Evolutionary conservation across 352 stramenopile species (phyloP).

Genomic region (Detonula confervacea): DNA sequence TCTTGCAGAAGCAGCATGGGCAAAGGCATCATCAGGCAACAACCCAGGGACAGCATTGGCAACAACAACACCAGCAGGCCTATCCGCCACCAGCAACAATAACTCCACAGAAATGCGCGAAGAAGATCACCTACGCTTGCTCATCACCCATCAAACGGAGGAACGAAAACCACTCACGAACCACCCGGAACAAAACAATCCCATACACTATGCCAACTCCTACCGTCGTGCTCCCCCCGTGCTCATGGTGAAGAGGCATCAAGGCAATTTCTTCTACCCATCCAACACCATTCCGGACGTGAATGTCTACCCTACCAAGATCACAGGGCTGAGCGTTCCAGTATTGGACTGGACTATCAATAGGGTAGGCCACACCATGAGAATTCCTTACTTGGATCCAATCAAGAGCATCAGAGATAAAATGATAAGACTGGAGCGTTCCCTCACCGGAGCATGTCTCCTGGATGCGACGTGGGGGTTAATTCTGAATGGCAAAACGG

Average conservation of each 20-base stretch:
- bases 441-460: slow-evolving; percentile 56
- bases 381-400: slow-evolving; percentile 49
- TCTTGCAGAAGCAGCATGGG: no score
- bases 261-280: slow-evolving; percentile 34
- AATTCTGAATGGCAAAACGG: slow-evolving; percentile 10
- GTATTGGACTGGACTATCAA: slow-evolving; percentile 23
- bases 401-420: slow-evolving; percentile 63
- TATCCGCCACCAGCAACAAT: background rate
- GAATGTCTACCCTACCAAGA: slow-evolving; percentile 33
- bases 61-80: background rate
- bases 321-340: slow-evolving; percentile 6
- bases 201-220: slow-evolving; percentile 46
- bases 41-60: no score
- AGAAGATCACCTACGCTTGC: slow-evolving; percentile 11
- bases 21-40: no score
- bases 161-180: background rate
- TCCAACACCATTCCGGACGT: slow-evolving; percentile 5
- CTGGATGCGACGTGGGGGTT: slow-evolving; percentile 64
- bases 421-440: slow-evolving; percentile 62
- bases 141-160: slow-evolving; percentile 27
- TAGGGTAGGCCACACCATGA: background rate
- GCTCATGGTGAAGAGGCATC: slow-evolving; percentile 34
- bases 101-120: background rate
- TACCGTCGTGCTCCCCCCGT: slow-evolving; percentile 49
- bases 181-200: slow-evolving; percentile 51